Evolutionary conservation across 2,329 filamentous ascomycete species (phyloP).

Genomic region (Fusarium sp.): DNA sequence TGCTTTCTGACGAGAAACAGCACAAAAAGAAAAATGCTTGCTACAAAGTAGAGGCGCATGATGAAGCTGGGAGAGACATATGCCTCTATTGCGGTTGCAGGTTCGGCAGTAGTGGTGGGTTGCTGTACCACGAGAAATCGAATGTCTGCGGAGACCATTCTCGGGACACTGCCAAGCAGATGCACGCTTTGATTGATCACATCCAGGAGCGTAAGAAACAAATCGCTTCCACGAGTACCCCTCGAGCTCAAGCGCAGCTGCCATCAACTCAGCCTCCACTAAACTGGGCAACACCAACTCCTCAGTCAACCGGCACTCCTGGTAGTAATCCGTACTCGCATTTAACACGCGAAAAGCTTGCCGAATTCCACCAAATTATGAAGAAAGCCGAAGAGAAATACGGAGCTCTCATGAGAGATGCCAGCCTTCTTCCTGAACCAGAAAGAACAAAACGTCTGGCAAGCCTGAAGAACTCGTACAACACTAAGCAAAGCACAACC

Average conservation of each 20-base stretch:
- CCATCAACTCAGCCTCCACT: conserved; percentile 1
- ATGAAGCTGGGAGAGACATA: conserved; percentile 47
- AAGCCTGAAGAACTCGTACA: conserved; percentile 64
- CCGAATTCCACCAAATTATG: conserved; percentile 48
- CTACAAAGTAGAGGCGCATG: conserved; percentile 17
- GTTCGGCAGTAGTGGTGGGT: conserved; percentile 57
- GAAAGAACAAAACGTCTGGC: conserved; percentile 52
- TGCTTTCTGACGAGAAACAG: conserved; percentile 42
- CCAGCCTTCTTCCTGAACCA: conserved; percentile 53
- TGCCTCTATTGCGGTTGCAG: conserved; percentile 60
- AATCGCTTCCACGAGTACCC: neutral
- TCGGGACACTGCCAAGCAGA: conserved; percentile 24
- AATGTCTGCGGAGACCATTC: conserved; percentile 60
- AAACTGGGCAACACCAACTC: conserved; percentile 4
- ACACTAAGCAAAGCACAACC: conserved; percentile 67
- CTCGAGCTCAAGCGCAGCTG: neutral
- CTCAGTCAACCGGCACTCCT: conserved; percentile 22
- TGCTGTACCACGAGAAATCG: conserved; percentile 59
- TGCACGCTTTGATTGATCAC: conserved; percentile 21
- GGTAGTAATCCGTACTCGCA: conserved; percentile 59
- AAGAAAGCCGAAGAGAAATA: conserved; percentile 52
- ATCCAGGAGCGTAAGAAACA: conserved; percentile 8
- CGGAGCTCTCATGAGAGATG: conserved; percentile 57
- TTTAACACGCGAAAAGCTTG: conserved; percentile 50
- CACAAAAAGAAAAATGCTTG: conserved; percentile 49